phyloP scores from a whole-genome alignment of 2,329 filamentous ascomycete species.

The Macrophomina pseudophaseolina region DNA sequence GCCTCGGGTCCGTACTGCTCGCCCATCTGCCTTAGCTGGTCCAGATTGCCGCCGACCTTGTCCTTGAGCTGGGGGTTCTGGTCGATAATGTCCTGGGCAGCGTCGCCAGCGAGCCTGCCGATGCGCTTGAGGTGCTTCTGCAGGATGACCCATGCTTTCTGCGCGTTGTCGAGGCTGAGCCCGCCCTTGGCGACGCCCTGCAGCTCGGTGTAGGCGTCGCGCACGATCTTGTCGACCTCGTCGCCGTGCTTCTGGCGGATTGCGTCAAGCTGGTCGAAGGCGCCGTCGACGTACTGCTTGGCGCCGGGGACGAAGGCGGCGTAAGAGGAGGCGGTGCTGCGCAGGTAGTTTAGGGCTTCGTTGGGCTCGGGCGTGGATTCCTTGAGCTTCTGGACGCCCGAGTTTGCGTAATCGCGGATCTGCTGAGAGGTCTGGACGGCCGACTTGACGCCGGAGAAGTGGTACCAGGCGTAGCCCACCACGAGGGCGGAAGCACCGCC shows the following conservation, averaged over 20 bases:
- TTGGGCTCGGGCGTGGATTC: slow-evolving; percentile 68
- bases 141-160: slow-evolving; percentile 66
- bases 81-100: slow-evolving; percentile 68
- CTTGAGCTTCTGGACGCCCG: slow-evolving; percentile 65
- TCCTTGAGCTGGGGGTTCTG: slow-evolving; percentile 77
- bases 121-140: slow-evolving; percentile 66
- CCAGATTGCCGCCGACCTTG: slow-evolving; percentile 70
- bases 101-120: slow-evolving; percentile 66
- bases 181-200: slow-evolving; percentile 64
- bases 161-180: slow-evolving; percentile 66
- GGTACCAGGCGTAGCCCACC: slow-evolving; percentile 59
- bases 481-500: slow-evolving; percentile 56
- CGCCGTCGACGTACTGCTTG: slow-evolving; percentile 68
- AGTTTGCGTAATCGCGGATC: slow-evolving; percentile 65
- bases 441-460: slow-evolving; percentile 57
- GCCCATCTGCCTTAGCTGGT: slow-evolving; percentile 72
- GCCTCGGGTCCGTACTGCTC: slow-evolving; percentile 75
- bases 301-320: slow-evolving; percentile 75
- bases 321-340: slow-evolving; percentile 70
- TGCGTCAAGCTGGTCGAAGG: slow-evolving; percentile 73
- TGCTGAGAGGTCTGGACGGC: slow-evolving; percentile 58
- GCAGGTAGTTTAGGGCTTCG: slow-evolving; percentile 69
- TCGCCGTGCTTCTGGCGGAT: slow-evolving; percentile 70
- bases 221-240: slow-evolving; percentile 72
- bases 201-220: slow-evolving; percentile 70